Percentiles rank a stretch among this genome's conserved stretches.
These are phyloP conservation scores for Oidiodendron maius DNA, from an alignment of 495 filamentous ascomycete species.

Conservation along the genomic window DNA sequence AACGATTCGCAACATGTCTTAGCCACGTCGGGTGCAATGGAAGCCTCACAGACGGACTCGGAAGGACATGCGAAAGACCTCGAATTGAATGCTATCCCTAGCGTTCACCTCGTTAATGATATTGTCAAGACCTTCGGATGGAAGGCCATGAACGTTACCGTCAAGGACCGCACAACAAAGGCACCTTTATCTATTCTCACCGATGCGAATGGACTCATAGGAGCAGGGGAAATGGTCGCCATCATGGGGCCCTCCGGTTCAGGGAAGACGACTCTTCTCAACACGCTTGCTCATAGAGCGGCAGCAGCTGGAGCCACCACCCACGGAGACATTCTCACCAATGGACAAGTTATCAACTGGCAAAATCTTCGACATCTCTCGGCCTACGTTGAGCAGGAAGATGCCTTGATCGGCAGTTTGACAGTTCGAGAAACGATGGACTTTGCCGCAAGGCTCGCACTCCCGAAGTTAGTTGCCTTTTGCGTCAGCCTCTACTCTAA, in stretches of 20 bases:
- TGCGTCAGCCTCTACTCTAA: too few relatives aligned
- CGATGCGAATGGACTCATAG: conserved; percentile 25
- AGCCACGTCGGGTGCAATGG: too few relatives aligned
- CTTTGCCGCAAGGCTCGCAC: conserved; percentile 48
- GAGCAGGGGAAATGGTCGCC: conserved; percentile 55
- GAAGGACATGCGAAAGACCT: too few relatives aligned
- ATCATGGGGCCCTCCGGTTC: conserved; percentile 72
- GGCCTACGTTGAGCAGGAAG: conserved; percentile 81
- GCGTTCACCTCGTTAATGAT: not conserved
- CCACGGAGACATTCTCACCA: conserved; percentile 47
- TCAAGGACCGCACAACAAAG: conserved; percentile 61
- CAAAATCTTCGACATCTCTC: conserved; percentile 43
- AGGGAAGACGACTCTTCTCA: conserved; percentile 75
- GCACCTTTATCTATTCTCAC: conserved; percentile 45
- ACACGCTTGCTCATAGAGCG: conserved; percentile 59
- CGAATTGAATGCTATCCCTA: not conserved
- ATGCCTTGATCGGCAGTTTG: conserved; percentile 71
- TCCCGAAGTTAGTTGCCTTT: conserved; percentile 17
- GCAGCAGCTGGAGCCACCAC: conserved; percentile 41
- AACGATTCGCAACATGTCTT: too few relatives aligned
- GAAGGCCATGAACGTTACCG: conserved; percentile 54
- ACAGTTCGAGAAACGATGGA: conserved; percentile 72
- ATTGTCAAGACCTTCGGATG: conserved; percentile 45
- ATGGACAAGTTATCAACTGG: conserved; percentile 39
- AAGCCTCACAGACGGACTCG: too few relatives aligned